Conservation (phyloP, 2,329 filamentous ascomycete genomes). For the Botrytis porri region DNA sequence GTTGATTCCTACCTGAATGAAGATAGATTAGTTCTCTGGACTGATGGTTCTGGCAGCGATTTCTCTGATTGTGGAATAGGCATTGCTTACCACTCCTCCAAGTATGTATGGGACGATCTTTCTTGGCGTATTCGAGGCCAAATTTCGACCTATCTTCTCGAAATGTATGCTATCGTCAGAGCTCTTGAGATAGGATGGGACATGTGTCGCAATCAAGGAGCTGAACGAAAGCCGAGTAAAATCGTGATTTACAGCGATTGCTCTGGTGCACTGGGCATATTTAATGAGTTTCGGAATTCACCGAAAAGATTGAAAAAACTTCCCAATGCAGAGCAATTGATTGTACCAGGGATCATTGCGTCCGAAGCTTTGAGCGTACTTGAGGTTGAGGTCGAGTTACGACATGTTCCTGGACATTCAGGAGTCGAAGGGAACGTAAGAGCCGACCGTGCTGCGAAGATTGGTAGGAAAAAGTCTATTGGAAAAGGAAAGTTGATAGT, state of each 20-base stretch:
- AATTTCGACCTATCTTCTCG: constrained; percentile 13
- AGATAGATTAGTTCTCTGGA: constrained; percentile 18
- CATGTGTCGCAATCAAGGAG: constrained; percentile 7
- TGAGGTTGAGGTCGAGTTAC: constrained; percentile 15
- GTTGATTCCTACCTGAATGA: not conserved
- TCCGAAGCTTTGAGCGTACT: constrained; percentile 18
- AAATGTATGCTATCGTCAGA: constrained; percentile 21
- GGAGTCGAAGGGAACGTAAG: constrained; percentile 18
- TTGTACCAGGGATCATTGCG: constrained; percentile 21
- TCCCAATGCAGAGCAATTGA: constrained; percentile 13
- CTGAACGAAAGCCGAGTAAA: constrained; percentile 11
- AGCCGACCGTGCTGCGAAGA: constrained; percentile 20
- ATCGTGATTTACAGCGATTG: constrained; percentile 6
- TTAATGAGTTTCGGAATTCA: not conserved
- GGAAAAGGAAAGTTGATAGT: not conserved
- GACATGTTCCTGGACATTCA: constrained; percentile 19
- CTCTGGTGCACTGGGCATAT: not conserved
- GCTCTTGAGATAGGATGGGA: constrained; percentile 22
- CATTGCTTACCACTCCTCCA: constrained; percentile 11
- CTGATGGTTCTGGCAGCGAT: not conserved
- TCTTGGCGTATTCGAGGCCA: constrained; percentile 19
- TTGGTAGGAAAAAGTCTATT: not conserved
- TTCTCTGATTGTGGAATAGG: not conserved
- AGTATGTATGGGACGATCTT: constrained; percentile 6
- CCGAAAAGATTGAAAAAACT: not conserved